Percentiles rank a stretch among this genome's conserved stretches.
Evolutionary conservation across 1,284 basidiomycete genomes (phyloP).

Genomic region (Ustilago tritici): DNA sequence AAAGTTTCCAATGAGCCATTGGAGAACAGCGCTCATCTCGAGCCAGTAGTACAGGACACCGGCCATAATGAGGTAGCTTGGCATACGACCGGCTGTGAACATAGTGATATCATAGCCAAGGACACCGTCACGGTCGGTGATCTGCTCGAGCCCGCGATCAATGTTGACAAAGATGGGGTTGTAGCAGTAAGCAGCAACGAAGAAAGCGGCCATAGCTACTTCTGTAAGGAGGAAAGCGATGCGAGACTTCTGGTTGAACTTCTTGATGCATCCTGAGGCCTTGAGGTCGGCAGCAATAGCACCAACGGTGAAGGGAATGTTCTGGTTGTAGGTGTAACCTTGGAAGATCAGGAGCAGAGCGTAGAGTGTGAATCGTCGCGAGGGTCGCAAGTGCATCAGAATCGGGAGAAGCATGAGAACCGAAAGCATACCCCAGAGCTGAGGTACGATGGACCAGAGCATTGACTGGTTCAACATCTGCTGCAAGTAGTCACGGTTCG

Average conservation of each 20-base stretch:
- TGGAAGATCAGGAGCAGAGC: slow-evolving; percentile 54
- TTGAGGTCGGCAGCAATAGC: slow-evolving; percentile 70
- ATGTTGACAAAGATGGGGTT: slow-evolving; percentile 65
- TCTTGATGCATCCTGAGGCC: slow-evolving; percentile 70
- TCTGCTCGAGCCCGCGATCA: slow-evolving; percentile 61
- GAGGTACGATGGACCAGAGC: slow-evolving; percentile 71
- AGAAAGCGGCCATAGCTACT: slow-evolving; percentile 65
- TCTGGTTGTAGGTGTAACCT: slow-evolving; percentile 32
- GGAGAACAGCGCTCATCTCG: slow-evolving; percentile 70
- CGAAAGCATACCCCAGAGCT: slow-evolving; percentile 71
- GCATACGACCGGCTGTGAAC: slow-evolving; percentile 43
- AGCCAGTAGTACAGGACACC: slow-evolving; percentile 68
- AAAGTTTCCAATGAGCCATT: slow-evolving; percentile 70
- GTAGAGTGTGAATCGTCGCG: slow-evolving; percentile 69
- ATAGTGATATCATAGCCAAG: slow-evolving; percentile 63
- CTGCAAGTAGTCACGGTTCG: slow-evolving; percentile 70
- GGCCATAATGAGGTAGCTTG: slow-evolving; percentile 47
- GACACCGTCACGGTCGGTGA: slow-evolving; percentile 69
- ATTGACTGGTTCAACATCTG: slow-evolving; percentile 70
- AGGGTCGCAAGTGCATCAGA: slow-evolving; percentile 67
- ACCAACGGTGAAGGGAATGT: slow-evolving; percentile 68
- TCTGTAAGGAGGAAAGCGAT: slow-evolving; percentile 68
- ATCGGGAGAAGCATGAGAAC: slow-evolving; percentile 70
- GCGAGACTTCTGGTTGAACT: slow-evolving; percentile 70
- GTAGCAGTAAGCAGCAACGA: slow-evolving; percentile 68